Percentiles rank a stretch among this genome's conserved stretches.
These are phyloP conservation scores for Ceratocystis smalleyi DNA, from an alignment of 2,329 filamentous ascomycete genomes.

Conservation along the genomic window DNA sequence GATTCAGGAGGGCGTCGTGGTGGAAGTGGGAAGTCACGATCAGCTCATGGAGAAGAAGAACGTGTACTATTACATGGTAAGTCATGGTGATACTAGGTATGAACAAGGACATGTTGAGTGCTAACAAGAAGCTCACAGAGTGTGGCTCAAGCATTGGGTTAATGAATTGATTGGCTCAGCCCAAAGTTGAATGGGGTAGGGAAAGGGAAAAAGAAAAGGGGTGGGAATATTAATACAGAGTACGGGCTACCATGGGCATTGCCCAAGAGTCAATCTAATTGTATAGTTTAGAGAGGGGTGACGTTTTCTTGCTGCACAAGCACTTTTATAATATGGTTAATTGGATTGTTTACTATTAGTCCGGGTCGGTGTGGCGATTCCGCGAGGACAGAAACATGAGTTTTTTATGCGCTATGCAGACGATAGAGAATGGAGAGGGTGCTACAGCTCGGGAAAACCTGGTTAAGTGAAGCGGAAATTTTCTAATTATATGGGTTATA, in stretches of 20 bases:
- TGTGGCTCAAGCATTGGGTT: constrained; percentile 11
- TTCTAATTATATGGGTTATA: no score
- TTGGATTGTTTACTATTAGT: neutral
- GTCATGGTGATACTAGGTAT: constrained; percentile 5
- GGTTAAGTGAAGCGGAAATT: no score
- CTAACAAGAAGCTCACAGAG: constrained; percentile 6
- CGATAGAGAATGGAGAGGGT: no score
- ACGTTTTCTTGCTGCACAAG: neutral
- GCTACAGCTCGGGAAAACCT: no score
- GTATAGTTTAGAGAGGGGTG: constrained; percentile 1
- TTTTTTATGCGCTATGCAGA: no score
- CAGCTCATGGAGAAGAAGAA: constrained; percentile 37
- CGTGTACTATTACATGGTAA: constrained; percentile 39
- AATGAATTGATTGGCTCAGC: neutral
- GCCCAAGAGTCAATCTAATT: constrained; percentile 9
- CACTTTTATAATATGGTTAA: constrained; percentile 1
- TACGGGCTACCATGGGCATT: neutral
- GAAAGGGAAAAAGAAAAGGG: neutral
- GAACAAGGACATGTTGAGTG: neutral
- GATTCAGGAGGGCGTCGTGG: constrained; percentile 27
- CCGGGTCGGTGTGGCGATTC: neutral
- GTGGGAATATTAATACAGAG: neutral
- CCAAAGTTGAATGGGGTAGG: neutral
- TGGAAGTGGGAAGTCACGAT: constrained; percentile 31
- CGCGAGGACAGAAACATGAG: no score